Conservation (phyloP, 371 early-diverging fungal genomes). For the Blastocladiella emersonii region DNA sequence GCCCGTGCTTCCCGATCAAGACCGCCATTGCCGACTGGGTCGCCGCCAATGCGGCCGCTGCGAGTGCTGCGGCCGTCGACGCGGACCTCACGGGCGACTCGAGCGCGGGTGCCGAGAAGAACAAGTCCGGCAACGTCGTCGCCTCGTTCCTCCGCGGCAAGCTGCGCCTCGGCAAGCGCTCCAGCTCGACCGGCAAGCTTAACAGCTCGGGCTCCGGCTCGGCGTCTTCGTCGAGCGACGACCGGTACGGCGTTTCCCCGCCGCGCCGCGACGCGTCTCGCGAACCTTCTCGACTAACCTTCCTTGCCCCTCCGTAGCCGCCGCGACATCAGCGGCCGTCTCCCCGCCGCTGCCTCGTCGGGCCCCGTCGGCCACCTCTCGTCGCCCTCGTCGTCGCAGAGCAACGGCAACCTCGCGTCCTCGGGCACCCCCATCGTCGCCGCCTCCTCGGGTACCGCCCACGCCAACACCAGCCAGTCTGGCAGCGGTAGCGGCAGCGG, state of each 20-base stretch:
- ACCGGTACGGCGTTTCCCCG: too few species aligned
- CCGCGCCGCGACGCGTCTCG: too few species aligned
- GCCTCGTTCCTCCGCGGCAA: neutral
- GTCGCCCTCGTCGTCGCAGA: neutral
- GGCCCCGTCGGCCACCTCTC: too few species aligned
- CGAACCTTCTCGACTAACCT: too few species aligned
- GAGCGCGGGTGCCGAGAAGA: neutral
- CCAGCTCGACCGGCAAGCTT: too few species aligned
- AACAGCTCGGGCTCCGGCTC: too few species aligned
- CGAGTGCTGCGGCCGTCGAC: neutral
- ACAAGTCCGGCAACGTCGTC: neutral
- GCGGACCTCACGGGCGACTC: neutral
- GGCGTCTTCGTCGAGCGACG: too few species aligned
- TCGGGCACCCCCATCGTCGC: neutral
- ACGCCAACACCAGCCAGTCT: neutral
- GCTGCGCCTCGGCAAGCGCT: neutral
- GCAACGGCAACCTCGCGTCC: neutral
- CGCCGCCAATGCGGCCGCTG: neutral
- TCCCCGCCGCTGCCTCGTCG: too few species aligned
- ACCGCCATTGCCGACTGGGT: slow-evolving; percentile 8
- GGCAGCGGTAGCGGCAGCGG: neutral
- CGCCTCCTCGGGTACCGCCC: neutral
- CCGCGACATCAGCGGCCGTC: too few species aligned
- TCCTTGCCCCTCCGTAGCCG: too few species aligned
- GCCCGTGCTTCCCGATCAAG: slow-evolving; percentile 9